Evolutionary conservation across 2,329 filamentous ascomycete genomes (phyloP), one percentile per base, ranked within the genome.

Genomic region (Aspergillus sp.): DNA sequence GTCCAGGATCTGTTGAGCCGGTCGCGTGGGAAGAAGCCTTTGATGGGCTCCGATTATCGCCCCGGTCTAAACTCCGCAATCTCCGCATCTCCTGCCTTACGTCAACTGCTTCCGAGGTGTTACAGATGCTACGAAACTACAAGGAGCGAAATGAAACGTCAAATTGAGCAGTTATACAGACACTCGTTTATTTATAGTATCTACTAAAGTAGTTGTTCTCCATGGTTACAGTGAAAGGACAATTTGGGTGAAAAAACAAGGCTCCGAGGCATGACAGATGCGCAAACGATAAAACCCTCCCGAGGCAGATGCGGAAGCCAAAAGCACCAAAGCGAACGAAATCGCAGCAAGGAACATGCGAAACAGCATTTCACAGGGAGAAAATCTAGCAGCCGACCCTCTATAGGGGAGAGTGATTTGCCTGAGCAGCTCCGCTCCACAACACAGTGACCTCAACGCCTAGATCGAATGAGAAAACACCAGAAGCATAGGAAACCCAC

Each of bases 51-150:
- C 63, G 64, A 63, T 62, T 51, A 66, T 64, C 66, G 63, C 61
- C 41, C 15, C 42, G 21, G 50, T 15, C 52, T 56, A 60, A 68
- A 67, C 53, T 67, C 66, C 65, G 66, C 62, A 64, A 68, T 68
- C 66, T 68, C 66, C 66, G 60, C 47, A 19, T 32, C 47, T n/a
- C 47, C 53, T 49, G 23, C 49, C 55, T 53, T 59, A 60, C 59
- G 57, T 62, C 62, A 58, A 11, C 23, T n/a, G 47, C 2, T 15
- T n/a, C 5, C 23, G 11, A 15, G 3, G 21, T 47, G 15, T 3
- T 13, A 27, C 44, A 30, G 27, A 2, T 30, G 10, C 27, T 15
- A 13, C 39, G 8, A 3, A 8, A 8, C 41, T 27, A 50, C 47
- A 32, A 15, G 3, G 2, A 27, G 17, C 44, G 1, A 8, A n/a